Evolutionary conservation across 2,329 filamentous ascomycete genomes (phyloP), one percentile per base, ranked within the genome.

Genomic region (Neofusicoccum sp.): DNA sequence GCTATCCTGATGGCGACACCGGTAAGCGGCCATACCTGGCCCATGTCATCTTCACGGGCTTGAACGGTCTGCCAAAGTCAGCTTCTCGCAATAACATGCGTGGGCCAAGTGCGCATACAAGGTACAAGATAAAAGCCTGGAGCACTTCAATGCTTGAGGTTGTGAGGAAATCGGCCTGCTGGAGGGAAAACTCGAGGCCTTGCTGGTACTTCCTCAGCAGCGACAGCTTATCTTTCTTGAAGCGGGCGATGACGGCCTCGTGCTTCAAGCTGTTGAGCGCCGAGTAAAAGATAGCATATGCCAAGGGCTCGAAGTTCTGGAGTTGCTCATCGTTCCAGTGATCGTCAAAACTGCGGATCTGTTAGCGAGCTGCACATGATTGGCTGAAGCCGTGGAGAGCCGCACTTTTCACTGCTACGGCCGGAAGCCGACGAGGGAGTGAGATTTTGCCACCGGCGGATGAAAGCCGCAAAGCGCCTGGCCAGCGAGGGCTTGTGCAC

Each of bases 31-130:
- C 75, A 77, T 11, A 73, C 73, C 67, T 76, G 76, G 7, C 74
- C 71, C 72, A 77, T 77, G 39, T 76, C 74, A 49, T 77, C 74
- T 65, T 77, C 75, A 58, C 69, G 70, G 1, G 72, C 75, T 34
- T 76, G 75, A 44, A 74, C 76, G 6, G 73, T 76, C 41, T 66
- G n/a, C 36, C n/a, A 4, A 6, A 1, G 41, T 43, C 12, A 43
- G 14, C n/a, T 3, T 16, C 9, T 1, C 2, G 6, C 41, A 12
- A 2, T 49, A 6, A 60, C 50, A 28, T 43, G 22, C 16, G 31
- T 4, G 9, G 4, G 14, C 3, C 29, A 4, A 48, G n/a, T 3
- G n/a, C 4, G 14, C 63, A 56, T 65, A 66, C 64, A 58, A 77
- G 63, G 72, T 74, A 76, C 14, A 77, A 34, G 1, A 77, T 66